phyloP scores from a whole-genome alignment of 495 filamentous ascomycete genomes.

The Podospora pseudocomata region DNA sequence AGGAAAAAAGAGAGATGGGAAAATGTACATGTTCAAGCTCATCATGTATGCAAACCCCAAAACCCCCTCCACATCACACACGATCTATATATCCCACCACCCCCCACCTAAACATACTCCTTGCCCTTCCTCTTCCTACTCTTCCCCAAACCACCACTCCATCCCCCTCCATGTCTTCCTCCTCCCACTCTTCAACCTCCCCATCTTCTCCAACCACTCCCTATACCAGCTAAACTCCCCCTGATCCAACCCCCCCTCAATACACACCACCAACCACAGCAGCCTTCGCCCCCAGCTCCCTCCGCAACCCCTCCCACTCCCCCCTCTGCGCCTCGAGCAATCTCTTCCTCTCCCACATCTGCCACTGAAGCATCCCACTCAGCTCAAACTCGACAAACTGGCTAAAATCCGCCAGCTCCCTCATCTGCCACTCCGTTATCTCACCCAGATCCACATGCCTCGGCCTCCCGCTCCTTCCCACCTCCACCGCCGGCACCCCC shows the following conservation, averaged over 20 bases:
- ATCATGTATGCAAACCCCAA: too few relatives aligned
- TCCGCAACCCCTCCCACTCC: background rate
- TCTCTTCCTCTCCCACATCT: background rate
- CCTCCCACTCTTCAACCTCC: background rate
- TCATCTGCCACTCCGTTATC: background rate
- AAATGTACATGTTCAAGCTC: too few relatives aligned
- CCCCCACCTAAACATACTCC: background rate
- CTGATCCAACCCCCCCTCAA: background rate
- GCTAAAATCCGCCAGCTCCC: background rate
- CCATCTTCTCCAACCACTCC: background rate
- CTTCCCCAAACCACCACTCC: background rate
- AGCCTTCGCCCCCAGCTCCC: background rate
- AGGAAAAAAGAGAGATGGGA: too few relatives aligned
- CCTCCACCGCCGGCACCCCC: background rate
- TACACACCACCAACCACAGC: background rate
- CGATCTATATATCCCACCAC: background rate
- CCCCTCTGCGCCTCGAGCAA: background rate
- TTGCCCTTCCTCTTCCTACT: background rate
- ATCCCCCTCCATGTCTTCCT: background rate
- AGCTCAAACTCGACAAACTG: background rate
- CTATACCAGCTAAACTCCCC: background rate
- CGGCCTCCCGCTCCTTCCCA: background rate
- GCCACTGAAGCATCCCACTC: background rate
- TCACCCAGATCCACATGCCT: background rate
- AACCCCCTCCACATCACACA: background rate